Evolutionary conservation across 2,329 filamentous ascomycete species (phyloP), one percentile per base, ranked within the genome.

Genomic region (Phaeophleospora eucalypticola): DNA sequence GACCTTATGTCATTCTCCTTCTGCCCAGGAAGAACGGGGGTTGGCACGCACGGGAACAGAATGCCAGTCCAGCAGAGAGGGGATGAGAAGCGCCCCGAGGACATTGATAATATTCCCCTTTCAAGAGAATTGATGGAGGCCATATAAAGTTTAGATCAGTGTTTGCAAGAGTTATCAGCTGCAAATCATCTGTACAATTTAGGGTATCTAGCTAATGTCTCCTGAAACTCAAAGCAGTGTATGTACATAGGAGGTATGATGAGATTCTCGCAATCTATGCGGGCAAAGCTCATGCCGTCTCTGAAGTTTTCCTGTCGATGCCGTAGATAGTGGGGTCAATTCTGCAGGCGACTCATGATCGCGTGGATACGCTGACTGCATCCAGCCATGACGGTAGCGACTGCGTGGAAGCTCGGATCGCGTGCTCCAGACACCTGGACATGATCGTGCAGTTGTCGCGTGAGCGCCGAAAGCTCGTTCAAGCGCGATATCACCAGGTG

Each of bases 371-470:
- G 38, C 19, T 41, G 17, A 17, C 38, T 29, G n/a, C 17, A 12
- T 32, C 21, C 38, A 14, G 38, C 38, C 38, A 41, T 24, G 4
- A 29, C 29, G 4, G 38, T 41, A 7, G n/a, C 18, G 4, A 20
- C 21, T 20, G 38, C 38, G 6, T 4, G 10, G 9, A 29, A 41
- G 24, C 21, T 29, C 29, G 38, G 21, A 14, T 14, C 19, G 15
- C 3, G 20, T 16, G 38, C 9, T 29, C 21, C 10, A n/a, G 15
- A 39, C 15, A 12, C 6, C 8, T 39, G 36, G 15, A 39, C 17
- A 17, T 41, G 38, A 15, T 41, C 38, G 8, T 41, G 38, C 18
- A 41, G 21, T 12, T 41, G 38, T 20, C 38, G 38, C 15, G 21
- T 41, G 9, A 41, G 20, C 4, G 14, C 17, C 4, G n/a, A 24